Base-by-base conservation (phyloP, 2,329 filamentous ascomycete genomes). In the Celoporthe dispersa region DNA sequence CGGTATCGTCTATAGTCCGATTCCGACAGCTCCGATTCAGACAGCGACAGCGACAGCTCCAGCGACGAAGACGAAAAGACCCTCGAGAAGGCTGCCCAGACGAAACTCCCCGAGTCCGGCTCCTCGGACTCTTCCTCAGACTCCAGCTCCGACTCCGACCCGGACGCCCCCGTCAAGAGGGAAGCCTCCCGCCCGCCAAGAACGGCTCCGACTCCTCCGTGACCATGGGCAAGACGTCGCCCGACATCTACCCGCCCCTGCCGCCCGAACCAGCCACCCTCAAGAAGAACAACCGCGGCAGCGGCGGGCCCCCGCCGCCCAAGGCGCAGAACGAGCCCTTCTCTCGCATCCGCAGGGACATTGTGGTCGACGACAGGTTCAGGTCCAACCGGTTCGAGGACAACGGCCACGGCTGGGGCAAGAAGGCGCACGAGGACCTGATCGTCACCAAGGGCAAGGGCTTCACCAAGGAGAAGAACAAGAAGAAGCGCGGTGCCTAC, bases 401-500 rank as follows among this genome's bases (percentile, higher is more conserved):
- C 65, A 86, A 93, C 14, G 86, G 90, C 31, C 94, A 98, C 79
- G 91, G 92, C 73, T 99, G 98, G 82, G 95, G 94, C 33, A 91
- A 96, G 76, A 90, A 90, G 75, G 97, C 97, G 11, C 93, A 94
- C 78, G 88, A 94, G 75, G 94, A 98, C 78, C 84, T 99, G 73
- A 93, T 94, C 64, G 88, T 97, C 53, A 98, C 95, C 41, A 93
- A 92, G 79, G 96, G 96, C 77, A 98, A 98, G 84, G 94, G 94
- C 4, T 99, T 99, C 83, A 98, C 95, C 71, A 99, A 99, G 86
- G 96, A 98, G 85, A 99, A 99, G 90, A 99, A 99, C 84, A 99
- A 99, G 87, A 96, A 94, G 87, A 94, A 94, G 87, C 87, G 90
- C 75, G 96, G 96, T 65, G 93, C 91, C 74, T 99, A 97, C 86